Evolutionary conservation across 2,329 filamentous ascomycete species (phyloP).

Genomic region (Alternaria postmessia): DNA sequence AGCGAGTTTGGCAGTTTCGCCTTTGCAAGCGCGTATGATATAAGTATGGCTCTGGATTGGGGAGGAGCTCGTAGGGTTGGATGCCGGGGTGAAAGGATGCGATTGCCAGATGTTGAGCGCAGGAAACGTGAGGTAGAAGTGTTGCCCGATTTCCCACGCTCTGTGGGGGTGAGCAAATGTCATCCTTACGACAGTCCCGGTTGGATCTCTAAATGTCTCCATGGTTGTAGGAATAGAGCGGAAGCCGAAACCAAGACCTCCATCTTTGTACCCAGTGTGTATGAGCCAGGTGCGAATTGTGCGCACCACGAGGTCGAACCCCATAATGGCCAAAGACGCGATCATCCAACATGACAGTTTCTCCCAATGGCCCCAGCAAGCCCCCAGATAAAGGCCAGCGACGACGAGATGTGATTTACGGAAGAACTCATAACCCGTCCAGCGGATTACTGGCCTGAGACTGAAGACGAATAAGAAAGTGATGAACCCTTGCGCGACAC

Average conservation of each 20-base stretch:
- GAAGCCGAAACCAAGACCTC: constrained; percentile 6
- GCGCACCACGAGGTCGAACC: constrained; percentile 1
- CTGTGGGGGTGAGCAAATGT: no score
- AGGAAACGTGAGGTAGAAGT: constrained; percentile 12
- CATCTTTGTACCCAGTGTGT: constrained; percentile 7
- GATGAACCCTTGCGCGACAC: constrained; percentile 10
- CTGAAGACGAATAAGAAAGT: constrained; percentile 15
- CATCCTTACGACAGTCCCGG: constrained; percentile 1
- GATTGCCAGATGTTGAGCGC: constrained; percentile 17
- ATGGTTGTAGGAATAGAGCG: constrained; percentile 7
- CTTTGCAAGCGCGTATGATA: no score
- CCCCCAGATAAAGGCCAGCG: constrained; percentile 10
- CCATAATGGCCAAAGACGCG: no score
- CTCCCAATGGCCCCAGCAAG: constrained; percentile 14
- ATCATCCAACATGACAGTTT: no score
- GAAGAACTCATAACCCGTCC: constrained; percentile 16
- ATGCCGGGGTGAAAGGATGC: constrained; percentile 9
- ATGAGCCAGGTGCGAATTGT: constrained; percentile 12
- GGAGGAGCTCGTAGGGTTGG: constrained; percentile 5
- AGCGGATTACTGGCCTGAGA: constrained; percentile 12
- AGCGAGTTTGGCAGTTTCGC: not conserved
- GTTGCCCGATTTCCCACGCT: constrained; percentile 7
- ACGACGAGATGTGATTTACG: constrained; percentile 14
- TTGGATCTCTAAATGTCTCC: constrained; percentile 11
- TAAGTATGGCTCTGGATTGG: constrained; percentile 6